Conservation (phyloP, 208 protist species). For the Acanthamoeba divionensis region DNA sequence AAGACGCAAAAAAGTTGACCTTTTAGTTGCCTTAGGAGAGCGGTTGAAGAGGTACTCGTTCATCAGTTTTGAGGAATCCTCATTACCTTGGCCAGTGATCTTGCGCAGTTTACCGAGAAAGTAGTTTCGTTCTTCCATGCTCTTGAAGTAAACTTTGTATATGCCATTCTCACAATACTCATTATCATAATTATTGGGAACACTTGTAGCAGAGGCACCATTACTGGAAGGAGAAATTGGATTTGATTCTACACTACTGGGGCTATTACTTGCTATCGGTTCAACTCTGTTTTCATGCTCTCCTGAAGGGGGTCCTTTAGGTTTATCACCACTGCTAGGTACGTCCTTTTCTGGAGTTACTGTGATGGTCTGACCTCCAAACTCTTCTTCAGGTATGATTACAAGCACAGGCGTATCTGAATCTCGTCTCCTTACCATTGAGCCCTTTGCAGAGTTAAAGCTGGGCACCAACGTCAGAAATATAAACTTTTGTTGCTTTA, state of each 20-base stretch:
- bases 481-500: neutral
- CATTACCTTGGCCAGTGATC: neutral
- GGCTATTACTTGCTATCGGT: neutral
- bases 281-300: neutral
- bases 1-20: neutral
- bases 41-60: neutral
- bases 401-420: neutral
- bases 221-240: neutral
- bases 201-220: neutral
- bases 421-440: neutral
- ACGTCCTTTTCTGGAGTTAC: neutral
- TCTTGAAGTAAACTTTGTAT: neutral
- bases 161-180: neutral
- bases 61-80: neutral
- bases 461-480: neutral
- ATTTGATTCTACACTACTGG: neutral
- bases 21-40: neutral
- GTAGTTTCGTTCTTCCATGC: neutral
- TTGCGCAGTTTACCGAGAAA: neutral
- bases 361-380: neutral
- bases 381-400: conserved; percentile 7
- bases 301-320: neutral
- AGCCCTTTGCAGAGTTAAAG: neutral
- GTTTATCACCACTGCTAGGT: neutral
- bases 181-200: neutral